Evolutionary conservation across 2,329 filamentous ascomycete genomes (phyloP).

Genomic region (Ophiostoma himal-ulmi): DNA sequence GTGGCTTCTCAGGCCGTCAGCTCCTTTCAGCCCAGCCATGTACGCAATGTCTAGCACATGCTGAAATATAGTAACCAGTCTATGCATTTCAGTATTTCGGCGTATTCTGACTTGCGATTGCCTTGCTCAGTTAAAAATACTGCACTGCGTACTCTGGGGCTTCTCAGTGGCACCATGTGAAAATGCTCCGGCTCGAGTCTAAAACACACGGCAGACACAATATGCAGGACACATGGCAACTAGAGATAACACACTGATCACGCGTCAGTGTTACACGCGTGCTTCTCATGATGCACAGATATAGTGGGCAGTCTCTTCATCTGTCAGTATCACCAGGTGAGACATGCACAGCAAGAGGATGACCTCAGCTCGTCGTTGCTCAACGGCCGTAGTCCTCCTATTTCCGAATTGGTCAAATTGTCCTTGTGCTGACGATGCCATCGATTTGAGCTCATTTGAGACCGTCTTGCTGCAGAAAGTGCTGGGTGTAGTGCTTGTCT

Average conservation of each 20-base stretch:
- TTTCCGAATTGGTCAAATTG: no score
- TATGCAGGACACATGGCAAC: not conserved
- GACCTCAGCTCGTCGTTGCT: not conserved
- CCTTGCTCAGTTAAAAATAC: not conserved
- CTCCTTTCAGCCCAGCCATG: not conserved
- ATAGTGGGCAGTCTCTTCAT: not conserved
- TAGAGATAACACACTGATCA: not conserved
- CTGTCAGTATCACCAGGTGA: not conserved
- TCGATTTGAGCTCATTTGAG: no score
- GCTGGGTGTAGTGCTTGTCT: no score
- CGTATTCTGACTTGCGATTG: not conserved
- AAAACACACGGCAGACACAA: not conserved
- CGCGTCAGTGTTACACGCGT: not conserved
- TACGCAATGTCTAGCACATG: not conserved
- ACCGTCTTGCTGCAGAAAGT: no score
- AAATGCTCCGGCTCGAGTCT: slow-evolving; percentile 1
- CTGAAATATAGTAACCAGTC: not conserved
- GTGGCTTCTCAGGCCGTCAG: not conserved
- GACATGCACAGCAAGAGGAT: not conserved
- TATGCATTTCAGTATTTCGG: no score
- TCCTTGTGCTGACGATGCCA: no score
- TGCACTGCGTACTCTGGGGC: no score
- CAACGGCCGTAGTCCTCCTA: not conserved
- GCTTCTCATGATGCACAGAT: not conserved
- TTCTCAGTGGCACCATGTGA: not conserved